phyloP scores from a whole-genome alignment of 2,329 filamentous ascomycete species.

The Aspergillus fijiensis region DNA sequence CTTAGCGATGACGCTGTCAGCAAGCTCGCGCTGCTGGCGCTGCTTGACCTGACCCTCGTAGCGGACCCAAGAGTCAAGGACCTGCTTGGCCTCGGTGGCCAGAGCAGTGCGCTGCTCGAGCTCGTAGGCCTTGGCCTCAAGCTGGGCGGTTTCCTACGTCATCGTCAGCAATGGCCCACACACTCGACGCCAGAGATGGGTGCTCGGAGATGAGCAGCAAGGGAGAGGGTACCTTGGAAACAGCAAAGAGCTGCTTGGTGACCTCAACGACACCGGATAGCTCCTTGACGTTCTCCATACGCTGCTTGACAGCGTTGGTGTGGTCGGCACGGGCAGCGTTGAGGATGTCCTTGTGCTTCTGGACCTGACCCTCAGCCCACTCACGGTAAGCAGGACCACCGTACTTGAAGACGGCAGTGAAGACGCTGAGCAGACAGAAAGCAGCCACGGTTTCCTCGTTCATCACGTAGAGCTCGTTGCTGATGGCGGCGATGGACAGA shows the following conservation, averaged over 20 bases:
- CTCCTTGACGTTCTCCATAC: conserved; percentile 93
- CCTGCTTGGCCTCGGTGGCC: conserved; percentile 86
- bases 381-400: conserved; percentile 87
- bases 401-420: conserved; percentile 88
- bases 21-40: conserved; percentile 95
- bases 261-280: conserved; percentile 92
- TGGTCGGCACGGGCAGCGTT: conserved; percentile 93
- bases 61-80: conserved; percentile 97
- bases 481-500: conserved; percentile 90
- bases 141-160: conserved; percentile 83
- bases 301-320: conserved; percentile 88
- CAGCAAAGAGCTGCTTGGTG: conserved; percentile 94
- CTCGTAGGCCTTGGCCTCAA: conserved; percentile 95
- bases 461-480: conserved; percentile 99
- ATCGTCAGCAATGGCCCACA: conserved; percentile 9
- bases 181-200: not conserved
- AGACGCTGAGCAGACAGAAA: conserved; percentile 88
- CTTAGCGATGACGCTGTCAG: conserved; percentile 90
- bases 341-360: conserved; percentile 92
- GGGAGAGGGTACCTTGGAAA: conserved; percentile 79
- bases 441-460: conserved; percentile 98
- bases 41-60: conserved; percentile 99
- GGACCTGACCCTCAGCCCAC: conserved; percentile 85
- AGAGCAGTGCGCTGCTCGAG: conserved; percentile 94
- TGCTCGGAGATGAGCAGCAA: not conserved